A percentile compares a stretch with the other conserved stretches of the same genome.
These are phyloP conservation scores for Geotrichum armillariae DNA, from an alignment of 1,139 yeast species.

Conservation along the genomic window DNA sequence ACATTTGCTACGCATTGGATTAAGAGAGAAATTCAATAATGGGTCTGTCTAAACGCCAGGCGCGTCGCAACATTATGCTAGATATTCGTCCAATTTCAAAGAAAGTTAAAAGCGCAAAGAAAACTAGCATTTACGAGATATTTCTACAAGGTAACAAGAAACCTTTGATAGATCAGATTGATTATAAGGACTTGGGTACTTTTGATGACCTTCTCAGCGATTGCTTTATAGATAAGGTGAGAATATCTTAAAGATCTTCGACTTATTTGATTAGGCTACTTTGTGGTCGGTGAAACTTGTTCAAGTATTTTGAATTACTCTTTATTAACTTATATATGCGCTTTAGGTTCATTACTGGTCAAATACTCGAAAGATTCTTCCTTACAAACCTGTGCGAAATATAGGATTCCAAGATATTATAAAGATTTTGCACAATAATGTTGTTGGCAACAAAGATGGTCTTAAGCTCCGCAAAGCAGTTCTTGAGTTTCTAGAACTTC, in stretches of 20 bases:
- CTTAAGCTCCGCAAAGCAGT: conserved; percentile 29
- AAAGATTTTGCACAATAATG: conserved; percentile 27
- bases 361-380: conserved; percentile 40
- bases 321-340: background rate
- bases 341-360: conserved; percentile 1
- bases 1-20: too few species aligned
- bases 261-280: too few species aligned
- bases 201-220: conserved; percentile 47
- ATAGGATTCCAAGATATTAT: conserved; percentile 29
- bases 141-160: conserved; percentile 3
- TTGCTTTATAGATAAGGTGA: conserved; percentile 39
- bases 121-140: background rate
- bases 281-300: too few species aligned
- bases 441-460: conserved; percentile 25
- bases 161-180: background rate
- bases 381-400: conserved; percentile 33
- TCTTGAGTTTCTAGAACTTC: conserved; percentile 34
- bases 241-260: too few species aligned
- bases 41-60: too few species aligned
- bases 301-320: too few species aligned
- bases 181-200: conserved; percentile 51
- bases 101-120: too few species aligned
- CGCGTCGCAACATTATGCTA: too few species aligned
- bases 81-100: too few species aligned
- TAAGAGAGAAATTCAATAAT: too few species aligned